Evolutionary conservation across 371 early-diverging fungal species (phyloP).

Genomic region (Smittium culicis): DNA sequence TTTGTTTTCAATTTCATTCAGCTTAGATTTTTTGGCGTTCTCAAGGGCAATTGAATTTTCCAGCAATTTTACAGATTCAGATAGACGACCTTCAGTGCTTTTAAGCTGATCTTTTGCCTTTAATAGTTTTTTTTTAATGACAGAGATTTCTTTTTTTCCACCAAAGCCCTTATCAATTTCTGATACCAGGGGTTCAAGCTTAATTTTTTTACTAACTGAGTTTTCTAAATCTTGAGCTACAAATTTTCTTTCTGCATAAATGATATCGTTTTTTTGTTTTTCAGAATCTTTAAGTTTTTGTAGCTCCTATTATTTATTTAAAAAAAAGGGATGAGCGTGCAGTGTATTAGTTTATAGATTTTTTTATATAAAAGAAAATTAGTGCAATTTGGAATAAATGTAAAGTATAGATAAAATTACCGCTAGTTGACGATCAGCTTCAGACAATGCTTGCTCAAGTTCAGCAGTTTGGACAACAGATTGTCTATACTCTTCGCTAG

Average conservation of each 20-base stretch:
- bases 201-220: background rate
- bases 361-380: no score
- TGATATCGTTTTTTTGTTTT: background rate
- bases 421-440: background rate
- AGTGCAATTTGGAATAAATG: no score
- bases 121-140: background rate
- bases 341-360: no score
- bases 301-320: no score
- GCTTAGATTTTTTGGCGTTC: background rate
- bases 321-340: background rate
- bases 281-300: background rate
- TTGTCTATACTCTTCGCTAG: slow-evolving; percentile 8
- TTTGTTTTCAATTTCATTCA: slow-evolving; percentile 2
- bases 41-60: background rate
- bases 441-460: background rate
- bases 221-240: slow-evolving; percentile 9
- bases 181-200: background rate
- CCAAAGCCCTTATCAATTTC: slow-evolving; percentile 10
- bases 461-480: background rate
- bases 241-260: slow-evolving; percentile 6
- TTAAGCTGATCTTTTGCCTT: slow-evolving; percentile 1
- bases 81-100: background rate
- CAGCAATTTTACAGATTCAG: background rate
- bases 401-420: no score
- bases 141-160: background rate